Evolutionary conservation across 768 basidiomycete genomes (phyloP).

Genomic region (Lactifluus echinatus): DNA sequence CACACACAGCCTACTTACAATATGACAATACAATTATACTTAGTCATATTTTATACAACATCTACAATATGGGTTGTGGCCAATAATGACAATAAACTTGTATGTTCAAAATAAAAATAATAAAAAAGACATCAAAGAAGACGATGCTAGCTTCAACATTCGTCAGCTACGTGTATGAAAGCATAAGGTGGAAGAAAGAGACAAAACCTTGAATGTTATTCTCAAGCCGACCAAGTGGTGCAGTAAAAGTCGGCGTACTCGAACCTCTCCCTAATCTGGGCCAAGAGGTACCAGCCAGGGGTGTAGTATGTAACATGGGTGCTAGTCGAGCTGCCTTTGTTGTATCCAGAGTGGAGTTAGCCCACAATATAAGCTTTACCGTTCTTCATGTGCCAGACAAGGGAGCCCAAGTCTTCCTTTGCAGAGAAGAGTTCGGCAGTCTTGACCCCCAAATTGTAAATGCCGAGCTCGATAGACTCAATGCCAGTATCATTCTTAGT

Average conservation of each 20-base stretch:
- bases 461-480: not conserved
- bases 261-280: not conserved
- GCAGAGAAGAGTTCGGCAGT: not conserved
- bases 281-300: not conserved
- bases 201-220: no score
- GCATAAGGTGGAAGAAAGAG: no score
- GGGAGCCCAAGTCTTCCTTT: not conserved
- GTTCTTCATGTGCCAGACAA: not conserved
- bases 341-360: not conserved
- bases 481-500: not conserved
- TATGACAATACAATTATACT: no score
- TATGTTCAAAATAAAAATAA: no score
- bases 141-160: no score
- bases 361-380: not conserved
- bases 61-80: no score
- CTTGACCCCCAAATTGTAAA: not conserved
- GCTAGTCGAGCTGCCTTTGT: not conserved
- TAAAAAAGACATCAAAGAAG: no score
- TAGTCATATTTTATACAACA: no score
- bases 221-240: not conserved
- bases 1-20: no score
- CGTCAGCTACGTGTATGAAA: no score
- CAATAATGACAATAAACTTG: no score
- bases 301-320: not conserved
- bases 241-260: not conserved